phyloP scores from a whole-genome alignment of 2,329 filamentous ascomycete species.

The Aspergillus niger region DNA sequence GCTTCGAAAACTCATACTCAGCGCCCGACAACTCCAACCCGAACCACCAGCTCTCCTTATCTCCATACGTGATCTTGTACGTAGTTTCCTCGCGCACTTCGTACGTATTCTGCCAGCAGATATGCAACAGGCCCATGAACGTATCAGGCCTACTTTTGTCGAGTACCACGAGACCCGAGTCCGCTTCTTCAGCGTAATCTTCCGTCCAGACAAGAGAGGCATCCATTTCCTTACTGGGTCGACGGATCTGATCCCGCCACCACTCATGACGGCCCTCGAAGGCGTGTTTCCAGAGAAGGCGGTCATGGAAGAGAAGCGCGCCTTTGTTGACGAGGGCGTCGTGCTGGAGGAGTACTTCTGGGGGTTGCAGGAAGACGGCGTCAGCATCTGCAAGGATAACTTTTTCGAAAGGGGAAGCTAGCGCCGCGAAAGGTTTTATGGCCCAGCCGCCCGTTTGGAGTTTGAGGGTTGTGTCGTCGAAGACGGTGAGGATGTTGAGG shows the following conservation, averaged over 20 bases:
- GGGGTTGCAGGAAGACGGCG: slow-evolving; percentile 11
- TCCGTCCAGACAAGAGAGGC: slow-evolving; percentile 10
- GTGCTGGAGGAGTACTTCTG: slow-evolving; percentile 9
- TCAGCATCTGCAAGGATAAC: slow-evolving; percentile 12
- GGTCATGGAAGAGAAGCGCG: slow-evolving; percentile 9
- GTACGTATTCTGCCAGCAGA: slow-evolving; percentile 16
- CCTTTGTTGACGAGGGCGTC: slow-evolving; percentile 2
- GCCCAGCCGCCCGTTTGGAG: slow-evolving; percentile 11
- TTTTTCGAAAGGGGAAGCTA: slow-evolving; percentile 9
- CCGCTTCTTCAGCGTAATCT: slow-evolving; percentile 13
- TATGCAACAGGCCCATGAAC: slow-evolving; percentile 1
- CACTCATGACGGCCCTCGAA: slow-evolving; percentile 6
- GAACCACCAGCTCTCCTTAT: slow-evolving; percentile 17
- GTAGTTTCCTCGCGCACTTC: slow-evolving; percentile 11
- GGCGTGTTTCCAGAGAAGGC: slow-evolving; percentile 2
- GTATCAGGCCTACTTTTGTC: slow-evolving; percentile 8
- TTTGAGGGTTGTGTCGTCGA: slow-evolving; percentile 7
- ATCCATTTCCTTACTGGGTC: background rate
- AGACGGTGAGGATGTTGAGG: slow-evolving; percentile 11
- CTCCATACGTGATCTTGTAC: slow-evolving; percentile 8
- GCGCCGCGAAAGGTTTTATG: slow-evolving; percentile 13
- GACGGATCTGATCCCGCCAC: slow-evolving; percentile 7
- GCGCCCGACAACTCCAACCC: slow-evolving; percentile 13
- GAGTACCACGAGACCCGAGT: slow-evolving; percentile 11
- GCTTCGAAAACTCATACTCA: slow-evolving; percentile 8